Base-by-base conservation (phyloP, 768 basidiomycete genomes). In the Boletus huronensis region DNA sequence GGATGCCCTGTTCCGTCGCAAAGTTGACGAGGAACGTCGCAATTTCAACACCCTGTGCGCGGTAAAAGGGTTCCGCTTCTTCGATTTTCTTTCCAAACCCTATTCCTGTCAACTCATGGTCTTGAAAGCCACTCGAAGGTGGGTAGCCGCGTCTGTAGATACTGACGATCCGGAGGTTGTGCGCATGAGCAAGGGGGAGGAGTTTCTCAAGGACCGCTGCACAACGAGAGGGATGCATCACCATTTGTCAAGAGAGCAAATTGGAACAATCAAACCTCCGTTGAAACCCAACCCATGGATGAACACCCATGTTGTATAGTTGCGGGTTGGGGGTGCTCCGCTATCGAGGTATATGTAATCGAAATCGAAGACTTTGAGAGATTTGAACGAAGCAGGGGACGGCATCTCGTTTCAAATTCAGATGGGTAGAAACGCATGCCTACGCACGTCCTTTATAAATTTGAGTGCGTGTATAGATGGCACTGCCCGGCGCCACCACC, bases 131-230 rank as follows among this genome's bases (percentile, higher is more conserved):
- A 19, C 68, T 67, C 17, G 68, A 67, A 17, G 68, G 68, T 2
- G 48, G 1, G 17, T 70, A 70, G 1, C 66, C 68, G 6, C 65
- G 68, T 46, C 66, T 57, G 36, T 70, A 58, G 16, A 68, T 19
- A n/a, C 60, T 57, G 46, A 67, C 49, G 32, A 68, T 60, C 25
- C 66, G 63, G 11, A 62, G 55, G 26, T 60, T 41, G 48, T 70
- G 60, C 2, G 38, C 26, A 39, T 36, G 57, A 1, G 68, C 68
- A 26, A 62, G 50, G 13, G 65, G 65, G 25, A 68, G 47, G 9
- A 67, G 47, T 34, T 59, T 67, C 41, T 66, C 55, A 17, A 58
- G 40, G 35, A 49, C 38, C 17, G 28, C 61, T 62, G 29, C 2
- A 3, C 14, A 6, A 40, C 9, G 14, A 52, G 26, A 36, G 13